These are phyloP conservation scores for Coniochaeta prunicola DNA, from an alignment of 2,329 filamentous ascomycete genomes.

Conservation along the genomic window DNA sequence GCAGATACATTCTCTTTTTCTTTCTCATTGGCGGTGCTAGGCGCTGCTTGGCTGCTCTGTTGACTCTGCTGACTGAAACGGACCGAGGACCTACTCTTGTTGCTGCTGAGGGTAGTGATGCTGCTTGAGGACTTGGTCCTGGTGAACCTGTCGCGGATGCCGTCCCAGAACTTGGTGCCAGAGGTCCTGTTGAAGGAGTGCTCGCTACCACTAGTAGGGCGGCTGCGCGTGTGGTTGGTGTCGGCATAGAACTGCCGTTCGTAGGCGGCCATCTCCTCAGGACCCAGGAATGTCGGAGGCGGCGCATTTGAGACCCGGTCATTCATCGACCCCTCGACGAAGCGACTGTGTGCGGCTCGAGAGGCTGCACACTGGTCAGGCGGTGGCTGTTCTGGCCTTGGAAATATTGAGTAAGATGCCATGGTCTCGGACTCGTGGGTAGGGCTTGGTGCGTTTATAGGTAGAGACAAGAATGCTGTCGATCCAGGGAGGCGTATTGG, in stretches of 20 bases:
- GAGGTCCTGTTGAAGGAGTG: conserved; percentile 16
- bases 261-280: conserved; percentile 20
- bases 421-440: background rate
- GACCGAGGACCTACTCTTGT: background rate
- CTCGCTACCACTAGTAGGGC: conserved; percentile 2
- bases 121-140: conserved; percentile 15
- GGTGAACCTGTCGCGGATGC: conserved; percentile 20
- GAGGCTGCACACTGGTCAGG: conserved; percentile 14
- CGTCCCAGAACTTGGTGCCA: conserved; percentile 18
- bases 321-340: conserved; percentile 82
- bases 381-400: conserved; percentile 7
- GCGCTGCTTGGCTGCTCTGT: background rate
- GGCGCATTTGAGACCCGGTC: conserved; percentile 68
- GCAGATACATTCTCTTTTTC: background rate
- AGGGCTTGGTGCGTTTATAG: background rate
- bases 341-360: conserved; percentile 31
- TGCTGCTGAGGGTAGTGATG: conserved; percentile 6
- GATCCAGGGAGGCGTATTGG: too few species aligned
- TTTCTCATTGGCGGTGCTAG: background rate
- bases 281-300: conserved; percentile 57
- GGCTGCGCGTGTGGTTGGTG: conserved; percentile 2
- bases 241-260: conserved; percentile 15
- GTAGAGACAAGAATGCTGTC: too few species aligned
- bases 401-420: conserved; percentile 2
- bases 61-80: background rate